Evolutionary conservation across 495 filamentous ascomycete genomes (phyloP).

Genomic region (Hypoxylon trugodes): DNA sequence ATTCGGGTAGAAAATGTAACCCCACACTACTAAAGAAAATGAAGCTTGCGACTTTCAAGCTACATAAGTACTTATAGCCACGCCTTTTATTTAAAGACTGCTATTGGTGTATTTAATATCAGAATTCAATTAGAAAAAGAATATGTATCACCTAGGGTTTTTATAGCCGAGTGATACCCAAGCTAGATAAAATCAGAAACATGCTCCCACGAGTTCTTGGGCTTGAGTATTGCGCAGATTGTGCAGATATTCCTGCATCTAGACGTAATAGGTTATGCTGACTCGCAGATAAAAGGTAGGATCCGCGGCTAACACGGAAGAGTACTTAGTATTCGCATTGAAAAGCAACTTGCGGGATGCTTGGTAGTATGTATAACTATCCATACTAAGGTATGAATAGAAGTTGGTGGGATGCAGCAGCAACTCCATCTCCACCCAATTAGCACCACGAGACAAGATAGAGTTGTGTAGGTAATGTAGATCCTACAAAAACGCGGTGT

Average conservation of each 20-base stretch:
- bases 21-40: neutral
- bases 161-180: neutral
- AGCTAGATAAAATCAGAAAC: neutral
- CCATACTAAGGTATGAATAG: conserved; percentile 9
- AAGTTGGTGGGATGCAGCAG: conserved; percentile 14
- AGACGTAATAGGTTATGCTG: conserved; percentile 5
- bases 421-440: conserved; percentile 26
- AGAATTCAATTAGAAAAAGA: conserved; percentile 13
- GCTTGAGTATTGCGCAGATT: neutral
- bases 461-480: conserved; percentile 30
- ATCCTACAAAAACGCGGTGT: conserved; percentile 41
- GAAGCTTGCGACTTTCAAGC: neutral
- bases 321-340: conserved; percentile 8
- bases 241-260: conserved; percentile 16
- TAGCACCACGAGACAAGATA: conserved; percentile 18
- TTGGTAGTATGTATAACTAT: conserved; percentile 1
- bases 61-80: conserved; percentile 5
- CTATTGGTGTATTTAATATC: conserved; percentile 28
- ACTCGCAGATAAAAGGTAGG: neutral
- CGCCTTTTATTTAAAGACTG: conserved; percentile 18
- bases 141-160: neutral
- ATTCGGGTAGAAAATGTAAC: conserved; percentile 6
- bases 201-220: neutral
- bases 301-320: conserved; percentile 25
- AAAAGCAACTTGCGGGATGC: conserved; percentile 9